A percentile compares a stretch with the other conserved stretches of the same genome.
Evolutionary conservation across 371 early-diverging fungal species (phyloP).

Genomic region (Mucor sp.): DNA sequence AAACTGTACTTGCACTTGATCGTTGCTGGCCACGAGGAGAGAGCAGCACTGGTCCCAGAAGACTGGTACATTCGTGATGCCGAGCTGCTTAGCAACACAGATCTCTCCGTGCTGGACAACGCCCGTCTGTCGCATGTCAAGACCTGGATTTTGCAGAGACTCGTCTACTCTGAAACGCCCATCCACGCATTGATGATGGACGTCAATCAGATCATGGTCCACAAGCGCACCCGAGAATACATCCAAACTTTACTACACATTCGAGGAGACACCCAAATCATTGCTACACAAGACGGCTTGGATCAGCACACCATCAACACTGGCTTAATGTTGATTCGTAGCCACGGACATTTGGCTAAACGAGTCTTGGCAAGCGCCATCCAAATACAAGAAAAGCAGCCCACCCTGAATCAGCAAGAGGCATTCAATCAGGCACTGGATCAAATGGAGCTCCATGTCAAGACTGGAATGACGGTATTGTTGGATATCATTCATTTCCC

Average conservation of each 20-base stretch:
- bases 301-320: conserved; percentile 9
- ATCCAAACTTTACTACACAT: conserved; percentile 18
- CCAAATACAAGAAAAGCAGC: conserved; percentile 13
- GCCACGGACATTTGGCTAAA: not conserved
- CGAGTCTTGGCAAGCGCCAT: conserved; percentile 14
- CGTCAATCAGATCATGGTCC: conserved; percentile 16
- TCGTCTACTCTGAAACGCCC: conserved; percentile 3
- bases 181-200: conserved; percentile 17
- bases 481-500: conserved; percentile 29
- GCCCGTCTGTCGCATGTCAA: conserved; percentile 14
- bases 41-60: conserved; percentile 14
- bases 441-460: conserved; percentile 16
- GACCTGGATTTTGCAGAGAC: conserved; percentile 18
- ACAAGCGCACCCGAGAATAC: conserved; percentile 18
- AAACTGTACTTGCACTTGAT: conserved; percentile 20
- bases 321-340: conserved; percentile 11
- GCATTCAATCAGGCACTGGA: conserved; percentile 21
- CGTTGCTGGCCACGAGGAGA: conserved; percentile 18
- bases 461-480: conserved; percentile 19
- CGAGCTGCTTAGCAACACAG: not conserved
- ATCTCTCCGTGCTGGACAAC: not conserved
- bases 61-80: conserved; percentile 12
- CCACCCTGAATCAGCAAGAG: conserved; percentile 10
- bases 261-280: conserved; percentile 17
- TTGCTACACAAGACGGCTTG: conserved; percentile 14